Evolutionary conservation across 2,329 filamentous ascomycete genomes (phyloP), one percentile per base, ranked within the genome.

Genomic region (Penicillium sp.): DNA sequence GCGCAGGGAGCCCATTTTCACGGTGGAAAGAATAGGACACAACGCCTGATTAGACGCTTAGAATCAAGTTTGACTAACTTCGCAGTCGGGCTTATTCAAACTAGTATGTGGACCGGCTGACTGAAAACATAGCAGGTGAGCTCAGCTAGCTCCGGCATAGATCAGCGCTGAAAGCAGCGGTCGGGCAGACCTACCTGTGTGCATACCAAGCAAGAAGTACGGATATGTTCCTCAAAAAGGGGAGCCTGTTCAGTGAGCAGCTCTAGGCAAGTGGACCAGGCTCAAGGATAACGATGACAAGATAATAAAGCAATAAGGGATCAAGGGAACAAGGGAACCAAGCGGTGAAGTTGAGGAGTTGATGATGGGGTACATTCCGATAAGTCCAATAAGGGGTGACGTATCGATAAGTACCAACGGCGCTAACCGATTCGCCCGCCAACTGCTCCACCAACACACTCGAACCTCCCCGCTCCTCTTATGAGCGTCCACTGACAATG

Each of bases 1-100:
- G 52, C 90, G 87, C 52, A 93, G 84, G 22, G 86, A 80, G 59
- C 88, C 80, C 91, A 96, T 96, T 11, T 49, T 64, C 31, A 42
- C 39, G 19, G 7, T 42, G 19, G 4, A 13, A 10, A 37, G 16
- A 10, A 31, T 5, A 35, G 24, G 29, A 21, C n/a, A 22, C 24
- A 24, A 19, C 1, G 19, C 19, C 1, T 13, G 46, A 35, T 24
- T 16, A n/a, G 4, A n/a, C 21, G 22, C 10, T 5, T 22, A 11
- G 19, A 3, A 22, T 42, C 19, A 42, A 42, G 22, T 9, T 22
- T 10, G 9, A 42, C 11, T 10, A 22, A 42, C 19, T 7, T 9
- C 10, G 19, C 35, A 39, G 16, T 19, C 16, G 16, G 11, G 10
- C 31, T 39, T 39, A 7, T 39, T 39, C 35, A 19, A n/a, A n/a